Evolutionary conservation across 2,329 filamentous ascomycete genomes (phyloP).

Genomic region (Coniochaeta prunicola): DNA sequence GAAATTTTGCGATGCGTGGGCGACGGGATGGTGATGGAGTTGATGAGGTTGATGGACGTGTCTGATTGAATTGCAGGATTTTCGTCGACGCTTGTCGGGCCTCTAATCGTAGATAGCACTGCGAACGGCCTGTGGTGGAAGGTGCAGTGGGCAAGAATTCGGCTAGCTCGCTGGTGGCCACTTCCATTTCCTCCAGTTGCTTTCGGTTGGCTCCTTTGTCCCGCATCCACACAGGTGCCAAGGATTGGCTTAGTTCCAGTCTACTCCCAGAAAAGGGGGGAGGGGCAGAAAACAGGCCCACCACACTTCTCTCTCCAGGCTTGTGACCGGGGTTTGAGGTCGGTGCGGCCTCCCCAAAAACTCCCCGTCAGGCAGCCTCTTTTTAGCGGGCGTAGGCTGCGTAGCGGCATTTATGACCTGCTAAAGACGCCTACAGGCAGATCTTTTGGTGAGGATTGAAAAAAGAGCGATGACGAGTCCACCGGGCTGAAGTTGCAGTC

Average conservation of each 20-base stretch:
- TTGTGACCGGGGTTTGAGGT: background rate
- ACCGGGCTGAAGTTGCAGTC: background rate
- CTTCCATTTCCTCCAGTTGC: background rate
- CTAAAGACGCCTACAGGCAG: background rate
- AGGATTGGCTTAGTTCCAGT: background rate
- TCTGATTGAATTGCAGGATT: slow-evolving; percentile 3
- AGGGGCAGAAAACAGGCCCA: background rate
- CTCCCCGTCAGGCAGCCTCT: background rate
- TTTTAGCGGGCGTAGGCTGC: background rate
- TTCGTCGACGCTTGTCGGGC: background rate
- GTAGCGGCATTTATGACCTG: background rate
- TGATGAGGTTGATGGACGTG: slow-evolving; percentile 3
- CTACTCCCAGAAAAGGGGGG: background rate
- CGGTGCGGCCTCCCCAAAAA: background rate
- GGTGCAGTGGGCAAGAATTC: background rate
- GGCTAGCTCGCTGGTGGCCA: background rate
- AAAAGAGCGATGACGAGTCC: background rate
- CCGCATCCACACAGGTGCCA: background rate
- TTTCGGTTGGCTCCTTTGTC: background rate
- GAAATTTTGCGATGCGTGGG: slow-evolving; percentile 26
- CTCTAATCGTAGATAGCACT: slow-evolving; percentile 1
- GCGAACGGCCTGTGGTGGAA: background rate
- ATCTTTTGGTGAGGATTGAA: background rate
- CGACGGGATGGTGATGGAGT: slow-evolving; percentile 8
- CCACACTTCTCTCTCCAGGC: background rate